Evolutionary conservation across 73 alveolate species (phyloP).

Genomic region (Paramecium primaurelia): DNA sequence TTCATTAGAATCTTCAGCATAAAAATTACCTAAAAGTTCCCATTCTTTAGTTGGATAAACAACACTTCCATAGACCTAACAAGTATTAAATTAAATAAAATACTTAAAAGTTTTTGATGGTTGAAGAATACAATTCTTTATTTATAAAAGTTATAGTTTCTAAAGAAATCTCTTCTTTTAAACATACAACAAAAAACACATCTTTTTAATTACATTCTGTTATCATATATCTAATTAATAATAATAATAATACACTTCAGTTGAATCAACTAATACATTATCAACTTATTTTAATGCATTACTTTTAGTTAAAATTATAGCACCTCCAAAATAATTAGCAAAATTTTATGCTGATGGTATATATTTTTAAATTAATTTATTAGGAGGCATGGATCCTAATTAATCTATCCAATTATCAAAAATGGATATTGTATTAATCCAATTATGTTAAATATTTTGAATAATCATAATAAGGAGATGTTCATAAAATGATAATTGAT

Average conservation of each 20-base stretch:
- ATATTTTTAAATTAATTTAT: neutral
- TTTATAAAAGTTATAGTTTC: neutral
- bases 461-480: neutral
- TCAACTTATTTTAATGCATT: neutral
- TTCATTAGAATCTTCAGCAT: constrained; percentile 13
- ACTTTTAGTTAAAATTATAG: neutral
- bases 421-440: neutral
- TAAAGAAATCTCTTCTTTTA: constrained; percentile 16
- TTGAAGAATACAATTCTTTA: neutral
- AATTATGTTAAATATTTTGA: neutral
- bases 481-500: neutral
- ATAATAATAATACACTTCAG: neutral
- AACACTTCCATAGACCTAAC: neutral
- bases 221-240: neutral
- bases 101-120: constrained; percentile 11
- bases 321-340: constrained; percentile 19
- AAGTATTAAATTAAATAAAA: neutral
- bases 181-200: neutral
- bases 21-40: constrained; percentile 8
- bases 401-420: neutral
- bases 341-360: neutral
- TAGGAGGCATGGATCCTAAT: neutral
- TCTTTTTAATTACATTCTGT: neutral
- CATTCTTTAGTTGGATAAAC: constrained; percentile 25
- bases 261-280: neutral